Base-by-base conservation (phyloP, 306 rosid genomes). In the Prosopis cineraria region DNA sequence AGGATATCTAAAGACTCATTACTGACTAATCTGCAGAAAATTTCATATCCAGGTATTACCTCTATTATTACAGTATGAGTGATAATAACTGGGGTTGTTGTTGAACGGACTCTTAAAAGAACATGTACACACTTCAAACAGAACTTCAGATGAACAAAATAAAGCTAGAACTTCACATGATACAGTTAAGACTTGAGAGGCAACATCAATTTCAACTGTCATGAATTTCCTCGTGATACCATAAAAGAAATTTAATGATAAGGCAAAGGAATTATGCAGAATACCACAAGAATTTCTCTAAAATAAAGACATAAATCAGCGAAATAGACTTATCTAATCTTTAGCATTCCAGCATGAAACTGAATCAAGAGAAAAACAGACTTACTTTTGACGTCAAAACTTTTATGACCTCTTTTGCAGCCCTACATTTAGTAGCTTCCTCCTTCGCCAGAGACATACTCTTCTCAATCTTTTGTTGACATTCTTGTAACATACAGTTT, bases 321-420 rank as follows among this genome's bases (percentile, higher is more conserved):
- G 10, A 7, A 60, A 33, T 17, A 33, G 68, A 31, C 24, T 19
- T 45, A 19, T 12, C 24, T 25, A 80, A 80, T 19, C 39, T 68
- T 43, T 36, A 60, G 73, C 53, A 59, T 37, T 60, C 58, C 30
- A 56, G 22, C 33, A 25, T 63, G 39, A 14, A 34, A 59, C 72
- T 29, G 52, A 29, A 48, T 36, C 50, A 60, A 74, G 52, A 71
- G 64, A 43, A 67, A 27, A 33, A 64, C 34, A 68, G 53, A 60
- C 84, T 82, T 85, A 91, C 98, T 89, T 87, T 81, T 75, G 87
- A 77, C 3, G 89, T 91, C 83, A 93, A 87, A 73, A 88, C 97
- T 81, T 87, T 89, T 75, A 89, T 91, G 78, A 89, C 87, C 64
- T 88, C 97, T 79, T 87, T 87, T 10, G 97, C 92, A 75, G 93